Evolutionary conservation across 768 basidiomycete genomes (phyloP), one percentile per base, ranked within the genome.

Genomic region (Suillus lakei): DNA sequence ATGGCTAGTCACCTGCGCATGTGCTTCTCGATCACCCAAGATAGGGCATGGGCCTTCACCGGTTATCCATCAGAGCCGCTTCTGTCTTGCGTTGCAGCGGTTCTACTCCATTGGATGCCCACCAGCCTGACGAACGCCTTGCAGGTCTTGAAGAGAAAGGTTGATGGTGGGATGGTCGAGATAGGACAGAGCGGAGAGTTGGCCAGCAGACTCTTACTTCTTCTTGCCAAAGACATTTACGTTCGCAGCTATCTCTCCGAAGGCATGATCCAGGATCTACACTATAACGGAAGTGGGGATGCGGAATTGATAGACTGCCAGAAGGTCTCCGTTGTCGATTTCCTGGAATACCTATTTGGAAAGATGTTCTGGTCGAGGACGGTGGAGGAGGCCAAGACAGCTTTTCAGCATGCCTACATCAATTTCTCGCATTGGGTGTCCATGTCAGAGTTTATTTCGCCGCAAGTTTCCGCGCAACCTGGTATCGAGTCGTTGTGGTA

Each of bases 21-120:
- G 13, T 72, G 66, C 30, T 63, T 59, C 32, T 30, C 38, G 32
- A 68, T 55, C 1, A 68, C 64, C 5, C 9, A 46, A 51, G 63
- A 67, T 38, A 60, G 66, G 21, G 36, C 44, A 15, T 62, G 70
- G 68, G 41, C 55, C 23, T 69, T 63, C 21, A 67, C 70, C 10
- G 51, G 32, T 15, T 69, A 70, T 46, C 65, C 71, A 16, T 71
- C 67, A 15, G 69, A 72, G 34, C 67, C 69, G 12, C 30, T 69
- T 18, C n/a, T 71, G 30, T 71, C 70, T 1, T 69, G 58, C 21
- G 46, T 60, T 16, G 66, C 68, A 1, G 64, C 56, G 21, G 13
- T 2, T 5, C 2, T 48, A 5, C 26, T 54, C 15, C 39, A 60
- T 23, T 4, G 34, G 12, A 8, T 13, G 5, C 3, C 16, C 15